These are phyloP conservation scores for Aureobasidium namibiae DNA, from an alignment of 2,329 filamentous ascomycete species.

Conservation along the genomic window DNA sequence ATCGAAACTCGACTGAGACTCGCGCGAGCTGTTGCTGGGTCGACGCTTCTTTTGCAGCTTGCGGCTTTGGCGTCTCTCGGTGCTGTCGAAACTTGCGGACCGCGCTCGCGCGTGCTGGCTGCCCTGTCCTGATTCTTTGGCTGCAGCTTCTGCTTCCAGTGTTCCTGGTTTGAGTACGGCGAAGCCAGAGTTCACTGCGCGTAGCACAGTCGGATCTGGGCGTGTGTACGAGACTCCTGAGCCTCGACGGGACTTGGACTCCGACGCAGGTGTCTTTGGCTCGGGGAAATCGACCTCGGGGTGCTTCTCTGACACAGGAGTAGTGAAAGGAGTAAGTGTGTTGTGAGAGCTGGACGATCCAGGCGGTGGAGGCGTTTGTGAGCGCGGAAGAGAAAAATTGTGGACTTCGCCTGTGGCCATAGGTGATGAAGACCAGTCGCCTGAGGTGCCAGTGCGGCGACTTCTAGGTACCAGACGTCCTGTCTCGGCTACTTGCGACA, in stretches of 20 bases:
- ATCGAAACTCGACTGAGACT: not conserved
- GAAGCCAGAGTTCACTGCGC: conserved; percentile 23
- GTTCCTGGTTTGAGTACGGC: conserved; percentile 28
- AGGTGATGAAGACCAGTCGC: conserved; percentile 28
- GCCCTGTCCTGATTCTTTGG: not conserved
- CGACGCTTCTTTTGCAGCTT: conserved; percentile 27
- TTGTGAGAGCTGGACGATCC: conserved; percentile 1
- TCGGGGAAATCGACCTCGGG: not conserved
- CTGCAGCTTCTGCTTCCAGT: conserved; percentile 18
- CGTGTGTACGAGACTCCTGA: conserved; percentile 11
- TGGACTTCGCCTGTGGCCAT: not conserved
- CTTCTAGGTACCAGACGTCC: conserved; percentile 38
- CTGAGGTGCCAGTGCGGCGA: conserved; percentile 29
- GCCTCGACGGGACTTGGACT: not conserved
- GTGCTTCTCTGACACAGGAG: conserved; percentile 6
- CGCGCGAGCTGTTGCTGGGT: conserved; percentile 18
- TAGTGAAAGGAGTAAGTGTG: conserved; percentile 1
- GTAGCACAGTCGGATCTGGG: conserved; percentile 12
- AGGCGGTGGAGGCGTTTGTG: conserved; percentile 1
- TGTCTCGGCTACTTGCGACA: conserved; percentile 43
- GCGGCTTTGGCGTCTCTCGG: conserved; percentile 3
- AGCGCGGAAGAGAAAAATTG: conserved; percentile 4
- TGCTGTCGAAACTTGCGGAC: not conserved
- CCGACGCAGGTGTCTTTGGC: not conserved
- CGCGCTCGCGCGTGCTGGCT: not conserved